Evolutionary conservation across 176 grass and related monocot genomes (phyloP).

Genomic region (Hsuehochloa calcarea): DNA sequence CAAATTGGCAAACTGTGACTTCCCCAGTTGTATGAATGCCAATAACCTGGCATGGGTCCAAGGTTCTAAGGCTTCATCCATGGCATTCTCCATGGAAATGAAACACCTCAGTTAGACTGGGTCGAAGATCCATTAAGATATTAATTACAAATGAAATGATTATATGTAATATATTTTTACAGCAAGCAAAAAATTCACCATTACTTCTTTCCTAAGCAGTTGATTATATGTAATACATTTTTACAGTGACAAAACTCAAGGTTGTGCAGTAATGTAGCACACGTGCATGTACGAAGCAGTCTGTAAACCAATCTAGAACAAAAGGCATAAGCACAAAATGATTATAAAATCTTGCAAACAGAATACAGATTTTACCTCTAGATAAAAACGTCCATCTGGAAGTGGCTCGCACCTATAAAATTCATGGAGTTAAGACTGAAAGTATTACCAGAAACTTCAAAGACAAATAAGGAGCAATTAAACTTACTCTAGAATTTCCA

Average conservation of each 20-base stretch:
- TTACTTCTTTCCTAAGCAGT: background rate
- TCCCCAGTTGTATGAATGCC: background rate
- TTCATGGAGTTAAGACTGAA: conserved; percentile 37
- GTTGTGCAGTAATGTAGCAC: background rate
- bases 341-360: conserved; percentile 14
- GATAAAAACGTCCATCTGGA: conserved; percentile 93
- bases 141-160: background rate
- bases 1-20: background rate
- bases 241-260: background rate
- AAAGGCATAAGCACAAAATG: background rate
- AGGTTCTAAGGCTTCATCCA: background rate
- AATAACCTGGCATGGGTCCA: conserved; percentile 5
- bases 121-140: background rate
- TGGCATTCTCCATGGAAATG: background rate
- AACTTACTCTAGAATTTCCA: conserved; percentile 97
- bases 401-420: conserved; percentile 81
- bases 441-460: conserved; percentile 5
- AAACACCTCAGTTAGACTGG: background rate
- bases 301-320: conserved; percentile 18
- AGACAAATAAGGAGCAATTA: conserved; percentile 27
- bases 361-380: conserved; percentile 59
- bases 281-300: background rate
- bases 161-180: background rate
- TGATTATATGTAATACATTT: conserved; percentile 7
- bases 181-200: background rate